These are phyloP conservation scores for Beta lomatogona DNA, from an alignment of 179 eudicot genomes.

Conservation along the genomic window DNA sequence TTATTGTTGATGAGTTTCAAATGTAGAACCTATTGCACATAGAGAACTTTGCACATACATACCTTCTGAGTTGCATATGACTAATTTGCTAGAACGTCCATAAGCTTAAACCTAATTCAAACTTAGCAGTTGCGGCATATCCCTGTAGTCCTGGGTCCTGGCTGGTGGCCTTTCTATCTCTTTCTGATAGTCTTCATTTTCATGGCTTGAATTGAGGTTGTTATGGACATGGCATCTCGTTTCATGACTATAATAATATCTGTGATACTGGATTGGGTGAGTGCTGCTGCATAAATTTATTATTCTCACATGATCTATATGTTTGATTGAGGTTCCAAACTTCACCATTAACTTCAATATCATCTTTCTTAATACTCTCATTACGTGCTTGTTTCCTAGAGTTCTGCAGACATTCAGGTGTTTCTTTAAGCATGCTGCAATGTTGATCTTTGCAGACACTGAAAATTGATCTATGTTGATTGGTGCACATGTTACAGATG, in stretches of 20 bases:
- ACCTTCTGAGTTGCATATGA: neutral
- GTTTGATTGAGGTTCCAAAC: constrained; percentile 7
- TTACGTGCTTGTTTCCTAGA: neutral
- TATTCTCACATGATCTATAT: neutral
- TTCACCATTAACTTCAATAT: neutral
- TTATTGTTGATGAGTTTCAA: constrained; percentile 4
- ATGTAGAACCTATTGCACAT: too few species aligned
- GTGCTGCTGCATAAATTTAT: neutral
- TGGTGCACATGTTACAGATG: constrained; percentile 41
- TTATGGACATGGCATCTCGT: neutral
- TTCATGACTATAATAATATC: neutral
- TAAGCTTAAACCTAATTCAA: neutral
- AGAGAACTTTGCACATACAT: neutral
- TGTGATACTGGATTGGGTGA: neutral
- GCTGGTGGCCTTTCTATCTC: neutral
- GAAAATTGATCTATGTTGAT: constrained; percentile 4
- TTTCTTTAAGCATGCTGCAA: constrained; percentile 7
- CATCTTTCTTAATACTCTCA: neutral
- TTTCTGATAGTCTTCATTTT: neutral
- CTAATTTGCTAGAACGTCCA: neutral
- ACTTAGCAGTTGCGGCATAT: neutral
- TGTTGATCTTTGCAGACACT: constrained; percentile 13
- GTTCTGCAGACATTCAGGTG: neutral
- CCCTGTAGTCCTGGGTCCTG: neutral
- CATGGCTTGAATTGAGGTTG: neutral